phyloP scores from a whole-genome alignment of 306 rosid species.

The Vigna angularis region DNA sequence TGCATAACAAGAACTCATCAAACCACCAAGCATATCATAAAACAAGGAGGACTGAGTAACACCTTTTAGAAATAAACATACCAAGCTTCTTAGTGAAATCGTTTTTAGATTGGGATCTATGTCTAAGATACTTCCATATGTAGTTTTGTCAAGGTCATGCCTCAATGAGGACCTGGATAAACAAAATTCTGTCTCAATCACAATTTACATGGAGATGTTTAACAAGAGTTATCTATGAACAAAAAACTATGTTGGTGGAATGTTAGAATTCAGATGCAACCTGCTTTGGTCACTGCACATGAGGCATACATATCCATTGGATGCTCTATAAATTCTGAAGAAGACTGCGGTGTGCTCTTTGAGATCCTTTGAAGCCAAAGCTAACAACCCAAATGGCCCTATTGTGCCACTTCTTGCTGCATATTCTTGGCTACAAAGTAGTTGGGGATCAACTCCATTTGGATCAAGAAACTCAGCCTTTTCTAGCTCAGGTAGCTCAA shows the following conservation, averaged over 20 bases:
- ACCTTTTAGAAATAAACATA: conserved; percentile 28
- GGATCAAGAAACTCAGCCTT: conserved; percentile 53
- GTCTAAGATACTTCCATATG: conserved; percentile 64
- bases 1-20: conserved; percentile 42
- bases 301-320: conserved; percentile 53
- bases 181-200: conserved; percentile 7
- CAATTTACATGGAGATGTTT: background rate
- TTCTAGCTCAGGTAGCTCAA: conserved; percentile 51
- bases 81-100: conserved; percentile 74
- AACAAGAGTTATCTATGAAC: background rate
- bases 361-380: conserved; percentile 63
- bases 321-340: conserved; percentile 54
- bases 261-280: conserved; percentile 39
- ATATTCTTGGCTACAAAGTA: conserved; percentile 54
- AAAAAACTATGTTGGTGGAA: background rate
- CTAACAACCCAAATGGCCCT: conserved; percentile 71
- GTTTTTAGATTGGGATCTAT: conserved; percentile 48
- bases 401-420: conserved; percentile 49
- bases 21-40: background rate
- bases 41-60: background rate
- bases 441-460: conserved; percentile 53
- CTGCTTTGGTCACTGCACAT: conserved; percentile 80
- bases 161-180: conserved; percentile 65
- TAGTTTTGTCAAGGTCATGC: conserved; percentile 57
- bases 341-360: conserved; percentile 63